These are phyloP conservation scores for Elaphomyces granulatus DNA, from an alignment of 495 filamentous ascomycete genomes.

Conservation along the genomic window DNA sequence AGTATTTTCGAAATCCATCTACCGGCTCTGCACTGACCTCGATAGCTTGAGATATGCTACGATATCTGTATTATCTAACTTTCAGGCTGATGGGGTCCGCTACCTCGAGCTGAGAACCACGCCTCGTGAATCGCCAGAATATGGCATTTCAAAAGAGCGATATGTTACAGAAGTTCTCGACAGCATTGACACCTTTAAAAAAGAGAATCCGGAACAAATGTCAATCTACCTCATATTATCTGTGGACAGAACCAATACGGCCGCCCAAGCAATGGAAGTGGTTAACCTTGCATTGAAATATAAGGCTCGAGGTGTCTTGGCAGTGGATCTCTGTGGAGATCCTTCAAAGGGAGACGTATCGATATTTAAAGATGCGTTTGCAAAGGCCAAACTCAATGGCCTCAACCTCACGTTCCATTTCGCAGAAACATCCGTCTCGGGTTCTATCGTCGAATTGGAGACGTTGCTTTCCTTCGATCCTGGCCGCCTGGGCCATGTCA, in stretches of 20 bases:
- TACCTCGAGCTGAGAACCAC: slow-evolving; percentile 78
- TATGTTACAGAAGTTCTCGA: slow-evolving; percentile 54
- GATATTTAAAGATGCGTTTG: slow-evolving; percentile 41
- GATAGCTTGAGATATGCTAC: slow-evolving; percentile 47
- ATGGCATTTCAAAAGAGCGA: slow-evolving; percentile 37
- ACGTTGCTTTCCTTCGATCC: slow-evolving; percentile 50
- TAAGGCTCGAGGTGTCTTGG: slow-evolving; percentile 46
- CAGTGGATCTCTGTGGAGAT: slow-evolving; percentile 70
- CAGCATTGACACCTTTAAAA: slow-evolving; percentile 36
- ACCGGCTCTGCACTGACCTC: slow-evolving; percentile 49
- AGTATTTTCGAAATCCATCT: slow-evolving; percentile 65
- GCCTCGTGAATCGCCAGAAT: slow-evolving; percentile 43
- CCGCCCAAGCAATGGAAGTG: slow-evolving; percentile 40
- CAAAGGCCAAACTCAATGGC: slow-evolving; percentile 34
- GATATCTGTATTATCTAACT: slow-evolving; percentile 52
- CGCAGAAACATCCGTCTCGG: slow-evolving; percentile 46
- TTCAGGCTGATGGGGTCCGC: slow-evolving; percentile 54
- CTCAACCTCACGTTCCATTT: slow-evolving; percentile 66
- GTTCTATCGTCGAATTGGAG: slow-evolving; percentile 37
- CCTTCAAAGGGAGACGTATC: slow-evolving; percentile 47
- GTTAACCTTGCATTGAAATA: slow-evolving; percentile 49
- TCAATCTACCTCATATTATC: slow-evolving; percentile 56
- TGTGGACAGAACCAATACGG: slow-evolving; percentile 51
- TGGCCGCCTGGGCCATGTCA: slow-evolving; percentile 65
- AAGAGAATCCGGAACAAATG: slow-evolving; percentile 19